Base-by-base conservation (phyloP, 2,329 filamentous ascomycete species). In the Colletotrichum sansevieriae region DNA sequence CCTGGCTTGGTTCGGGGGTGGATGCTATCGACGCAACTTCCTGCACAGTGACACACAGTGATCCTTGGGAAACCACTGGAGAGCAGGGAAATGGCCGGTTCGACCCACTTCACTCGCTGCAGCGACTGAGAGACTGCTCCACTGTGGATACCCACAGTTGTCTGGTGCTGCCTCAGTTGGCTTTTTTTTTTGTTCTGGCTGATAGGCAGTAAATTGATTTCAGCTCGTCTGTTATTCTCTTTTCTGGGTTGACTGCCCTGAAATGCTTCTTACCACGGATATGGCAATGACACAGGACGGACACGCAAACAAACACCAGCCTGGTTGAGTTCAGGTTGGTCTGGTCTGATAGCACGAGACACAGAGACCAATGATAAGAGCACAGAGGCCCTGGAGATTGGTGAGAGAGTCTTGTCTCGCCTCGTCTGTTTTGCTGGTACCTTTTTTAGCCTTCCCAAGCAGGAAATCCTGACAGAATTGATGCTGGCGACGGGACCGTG, bases 11-110 rank as follows among this genome's bases (percentile, higher is more conserved):
- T 64, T 65, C 29, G 62, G 62, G 62, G 62, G 52, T 68, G 65
- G 64, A 52, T 63, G 59, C 59, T 44, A 39, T 64, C 43, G 52
- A 64, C 58, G 65, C 65, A 65, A 65, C 62, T 37, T 65, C 22
- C 65, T 68, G 65, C 65, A 68, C 65, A 61, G 65, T 68, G 65
- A 68, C 65, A 68, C 66, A 69, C 66, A 43, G 66, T 65, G 47
- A 51, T 61, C 43, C 47, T 46, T 39, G 66, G 63, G 55, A 52
- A 55, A 44, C 47, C 66, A 65, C 47, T 59, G 55, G 64, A 56
- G 55, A 69, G 49, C 66, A 69, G 64, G 66, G 49, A 66, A 69
- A 44, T 63, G 62, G 62, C 62, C 61, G 66, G 12, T 29, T 35
- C 33, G 55, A 41, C 49, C 66, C 66, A 69, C 66, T 69, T 51